Base-by-base conservation (phyloP, 176 grass and related monocot species). In the Phoenix dactylifera region DNA sequence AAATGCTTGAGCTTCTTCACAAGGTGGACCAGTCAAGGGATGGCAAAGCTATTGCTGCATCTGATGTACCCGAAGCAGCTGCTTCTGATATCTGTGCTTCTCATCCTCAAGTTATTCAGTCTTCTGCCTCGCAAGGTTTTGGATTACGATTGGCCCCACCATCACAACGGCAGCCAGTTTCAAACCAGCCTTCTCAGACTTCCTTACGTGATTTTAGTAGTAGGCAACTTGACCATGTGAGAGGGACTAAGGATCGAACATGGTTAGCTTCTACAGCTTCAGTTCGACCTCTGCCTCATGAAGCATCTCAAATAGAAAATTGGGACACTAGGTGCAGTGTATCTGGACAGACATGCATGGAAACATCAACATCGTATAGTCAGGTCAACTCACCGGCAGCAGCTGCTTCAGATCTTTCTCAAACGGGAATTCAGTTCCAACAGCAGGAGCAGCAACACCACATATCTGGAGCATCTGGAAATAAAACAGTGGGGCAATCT, bases 1-100 rank as follows among this genome's bases (percentile, higher is more conserved):
- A 73, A 48, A 73, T 73, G 59, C 70, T 63, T 55, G 70, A 63
- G 18, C 70, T 73, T 63, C 58, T 73, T 44, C 51, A 62, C 49
- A 73, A 73, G 51, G 59, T 73, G 50, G 70, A 73, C 6, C 59
- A 55, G 51, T 73, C 70, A 55, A 55, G 25, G 28, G 55, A 73
- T 48, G 26, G 17, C 48, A 55, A 54, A 50, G 35, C 50, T 63
- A 19, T 63, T 7, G 19, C 28, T 53, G 16, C 24, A 35, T 52
- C 50, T 53, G 58, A 55, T 39, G 17, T 51, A 10, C 6, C 24
- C 16, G 15, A 17, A 63, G 49, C 20, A 23, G 14, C 26, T 44
- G 19, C 7, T 62, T 5, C 24, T 51, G 49, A 60, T 51, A 22
- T 22, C 28, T 19, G 58, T 72, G 19, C 15, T 58, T 24, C 68